A percentile compares a stretch with the other conserved stretches of the same genome.
Conservation (phyloP, 345 rosid species). For the Murraya paniculata region DNA sequence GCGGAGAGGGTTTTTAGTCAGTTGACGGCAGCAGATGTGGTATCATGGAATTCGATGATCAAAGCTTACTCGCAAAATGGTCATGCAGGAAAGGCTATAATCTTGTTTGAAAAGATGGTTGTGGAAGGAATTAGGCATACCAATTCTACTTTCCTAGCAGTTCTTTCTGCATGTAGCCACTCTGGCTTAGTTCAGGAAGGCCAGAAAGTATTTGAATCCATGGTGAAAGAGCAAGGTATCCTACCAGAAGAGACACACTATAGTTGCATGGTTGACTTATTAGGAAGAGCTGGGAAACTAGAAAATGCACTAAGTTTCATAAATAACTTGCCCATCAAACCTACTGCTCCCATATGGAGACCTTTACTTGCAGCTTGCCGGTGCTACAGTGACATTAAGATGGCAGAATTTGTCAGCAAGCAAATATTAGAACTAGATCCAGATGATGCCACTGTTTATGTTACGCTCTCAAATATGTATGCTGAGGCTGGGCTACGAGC, state of each 20-base stretch:
- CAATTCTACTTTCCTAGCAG: slow-evolving; percentile 22
- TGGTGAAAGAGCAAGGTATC: slow-evolving; percentile 15
- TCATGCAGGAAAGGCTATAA: slow-evolving; percentile 17
- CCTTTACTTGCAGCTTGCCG: slow-evolving; percentile 34
- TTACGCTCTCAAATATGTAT: slow-evolving; percentile 26
- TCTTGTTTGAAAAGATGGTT: slow-evolving; percentile 20
- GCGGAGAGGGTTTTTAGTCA: slow-evolving; percentile 23
- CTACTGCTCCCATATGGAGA: slow-evolving; percentile 30
- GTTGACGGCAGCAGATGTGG: slow-evolving; percentile 21
- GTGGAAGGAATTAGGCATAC: slow-evolving; percentile 26
- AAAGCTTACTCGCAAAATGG: slow-evolving; percentile 30
- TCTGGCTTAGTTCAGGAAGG: slow-evolving; percentile 26
- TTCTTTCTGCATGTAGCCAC: slow-evolving; percentile 32
- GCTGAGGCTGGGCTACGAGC: slow-evolving; percentile 1
- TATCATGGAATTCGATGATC: slow-evolving; percentile 31
- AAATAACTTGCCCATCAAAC: slow-evolving; percentile 22
- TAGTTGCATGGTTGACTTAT: slow-evolving; percentile 30
- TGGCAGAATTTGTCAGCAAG: slow-evolving; percentile 25
- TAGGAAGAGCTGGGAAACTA: slow-evolving; percentile 32
- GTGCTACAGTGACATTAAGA: slow-evolving; percentile 21
- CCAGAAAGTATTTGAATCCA: slow-evolving; percentile 26
- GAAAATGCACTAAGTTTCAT: slow-evolving; percentile 23
- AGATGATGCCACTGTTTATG: slow-evolving; percentile 19
- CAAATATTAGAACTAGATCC: slow-evolving; percentile 21
- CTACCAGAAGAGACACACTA: slow-evolving; percentile 30